phyloP scores from a whole-genome alignment of 495 filamentous ascomycete genomes.

The Penicillium psychrofluorescens region DNA sequence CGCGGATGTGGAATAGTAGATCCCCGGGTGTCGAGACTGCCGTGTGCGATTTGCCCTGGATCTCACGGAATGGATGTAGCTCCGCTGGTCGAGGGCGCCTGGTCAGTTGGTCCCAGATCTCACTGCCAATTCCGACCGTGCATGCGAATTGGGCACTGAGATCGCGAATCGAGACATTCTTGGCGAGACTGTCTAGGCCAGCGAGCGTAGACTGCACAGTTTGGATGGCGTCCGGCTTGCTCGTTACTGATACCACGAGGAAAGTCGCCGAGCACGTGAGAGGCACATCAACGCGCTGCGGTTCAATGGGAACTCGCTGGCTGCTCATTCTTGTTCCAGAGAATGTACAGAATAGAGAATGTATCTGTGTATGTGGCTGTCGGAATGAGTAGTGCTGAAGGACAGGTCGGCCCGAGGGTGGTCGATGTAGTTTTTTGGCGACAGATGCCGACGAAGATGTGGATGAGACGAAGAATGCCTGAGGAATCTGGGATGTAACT shows the following conservation, averaged over 20 bases:
- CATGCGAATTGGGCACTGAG: slow-evolving; percentile 41
- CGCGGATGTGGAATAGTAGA: slow-evolving; percentile 50
- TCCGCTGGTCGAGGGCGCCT: slow-evolving; percentile 38
- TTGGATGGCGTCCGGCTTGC: slow-evolving; percentile 24
- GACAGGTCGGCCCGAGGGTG: not conserved
- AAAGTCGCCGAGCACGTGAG: slow-evolving; percentile 46
- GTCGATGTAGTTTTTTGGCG: not conserved
- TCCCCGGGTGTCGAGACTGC: slow-evolving; percentile 48
- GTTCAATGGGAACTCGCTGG: slow-evolving; percentile 25
- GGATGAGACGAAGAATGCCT: not conserved
- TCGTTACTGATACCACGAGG: slow-evolving; percentile 37
- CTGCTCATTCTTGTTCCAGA: slow-evolving; percentile 15
- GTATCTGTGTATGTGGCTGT: not conserved
- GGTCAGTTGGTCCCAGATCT: slow-evolving; percentile 41
- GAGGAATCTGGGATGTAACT: not conserved
- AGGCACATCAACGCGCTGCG: slow-evolving; percentile 42
- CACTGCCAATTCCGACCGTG: slow-evolving; percentile 47
- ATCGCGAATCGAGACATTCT: slow-evolving; percentile 49
- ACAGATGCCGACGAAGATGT: not conserved
- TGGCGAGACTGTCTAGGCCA: slow-evolving; percentile 36
- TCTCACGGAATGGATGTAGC: slow-evolving; percentile 42
- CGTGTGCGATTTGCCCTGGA: slow-evolving; percentile 38
- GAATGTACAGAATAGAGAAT: not conserved
- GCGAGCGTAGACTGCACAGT: slow-evolving; percentile 40
- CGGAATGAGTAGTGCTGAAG: not conserved